Evolutionary conservation across 2,329 filamentous ascomycete species (phyloP).

Genomic region (Hypoxylon sp.): DNA sequence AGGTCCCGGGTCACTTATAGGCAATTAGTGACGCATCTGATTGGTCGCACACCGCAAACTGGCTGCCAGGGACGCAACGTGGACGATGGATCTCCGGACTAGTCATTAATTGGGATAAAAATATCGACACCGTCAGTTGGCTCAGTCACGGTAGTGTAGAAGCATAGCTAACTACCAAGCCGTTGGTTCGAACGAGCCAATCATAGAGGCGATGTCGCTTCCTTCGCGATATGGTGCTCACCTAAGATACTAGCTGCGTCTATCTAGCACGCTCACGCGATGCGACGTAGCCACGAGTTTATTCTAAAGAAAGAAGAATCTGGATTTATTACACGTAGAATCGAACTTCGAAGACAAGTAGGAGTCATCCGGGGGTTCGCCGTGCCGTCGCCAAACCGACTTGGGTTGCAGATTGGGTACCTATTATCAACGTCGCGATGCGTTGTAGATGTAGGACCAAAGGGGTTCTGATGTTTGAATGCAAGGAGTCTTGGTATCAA

Average conservation of each 20-base stretch:
- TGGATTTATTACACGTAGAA: neutral
- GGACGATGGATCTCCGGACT: neutral
- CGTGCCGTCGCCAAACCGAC: neutral
- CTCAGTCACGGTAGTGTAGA: neutral
- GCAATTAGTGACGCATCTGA: slow-evolving; percentile 18
- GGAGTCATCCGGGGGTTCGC: neutral
- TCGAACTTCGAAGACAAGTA: neutral
- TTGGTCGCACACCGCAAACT: slow-evolving; percentile 14
- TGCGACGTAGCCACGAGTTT: neutral
- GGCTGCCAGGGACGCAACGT: slow-evolving; percentile 5
- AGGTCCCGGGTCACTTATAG: slow-evolving; percentile 23
- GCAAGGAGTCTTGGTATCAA: neutral
- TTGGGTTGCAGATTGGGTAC: neutral
- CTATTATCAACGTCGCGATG: neutral
- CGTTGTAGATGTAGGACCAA: neutral
- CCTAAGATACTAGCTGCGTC: slow-evolving; percentile 22
- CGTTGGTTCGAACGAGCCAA: slow-evolving; percentile 20
- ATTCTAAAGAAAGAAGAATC: neutral
- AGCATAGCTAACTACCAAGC: neutral
- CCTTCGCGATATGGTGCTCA: slow-evolving; percentile 25
- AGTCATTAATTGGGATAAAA: slow-evolving; percentile 21
- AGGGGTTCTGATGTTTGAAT: neutral
- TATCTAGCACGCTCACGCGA: slow-evolving; percentile 3
- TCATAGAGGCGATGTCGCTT: neutral
- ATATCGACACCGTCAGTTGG: slow-evolving; percentile 13